Evolutionary conservation across 1,284 basidiomycete genomes (phyloP), one percentile per base, ranked within the genome.

Genomic region (Takashimella koratensis): DNA sequence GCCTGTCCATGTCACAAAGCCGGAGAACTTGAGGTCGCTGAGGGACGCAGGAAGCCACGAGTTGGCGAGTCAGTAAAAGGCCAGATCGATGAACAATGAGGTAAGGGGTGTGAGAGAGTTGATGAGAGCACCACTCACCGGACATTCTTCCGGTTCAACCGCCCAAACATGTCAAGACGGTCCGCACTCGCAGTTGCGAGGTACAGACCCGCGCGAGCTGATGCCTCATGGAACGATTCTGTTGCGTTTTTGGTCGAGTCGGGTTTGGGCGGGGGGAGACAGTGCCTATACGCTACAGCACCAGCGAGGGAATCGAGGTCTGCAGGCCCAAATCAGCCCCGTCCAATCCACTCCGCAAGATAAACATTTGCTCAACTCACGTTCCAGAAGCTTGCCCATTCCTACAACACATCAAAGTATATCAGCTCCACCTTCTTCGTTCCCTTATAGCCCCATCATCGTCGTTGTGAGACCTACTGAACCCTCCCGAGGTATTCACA

Each of bases 131-230:
- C 41, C n/a, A 53, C 63, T 51, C 27, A 63, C 64, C 58, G 41
- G 1, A 71, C 78, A 45, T 62, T 85, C 84, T 69, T 64, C 51
- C 64, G 58, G 54, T 67, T 71, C 45, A 77, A 59, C 19, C 63
- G 56, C 2, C 71, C 66, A 43, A 77, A 72, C 65, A 77, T 71
- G 59, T 77, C 76, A 5, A 77, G 61, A 47, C 88, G 78, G 66
- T 91, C 87, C 1, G 88, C 88, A 5, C 84, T 83, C 30, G 88
- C 88, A 2, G 88, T 90, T 6, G 89, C 88, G 56, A 90, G 81
- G 62, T 90, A 90, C 60, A 88, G 84, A 0, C 86, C 86, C 16
- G 81, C 80, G 54, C 86, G 80, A 45, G 82, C 48, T 66, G 52
- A 85, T 74, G 53, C 78, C 74, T 52, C 81, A 81, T 84, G 82